Percentiles rank a stretch among this genome's conserved stretches.
Conservation (phyloP, 441 rosid species). For the Sinapis alba region DNA sequence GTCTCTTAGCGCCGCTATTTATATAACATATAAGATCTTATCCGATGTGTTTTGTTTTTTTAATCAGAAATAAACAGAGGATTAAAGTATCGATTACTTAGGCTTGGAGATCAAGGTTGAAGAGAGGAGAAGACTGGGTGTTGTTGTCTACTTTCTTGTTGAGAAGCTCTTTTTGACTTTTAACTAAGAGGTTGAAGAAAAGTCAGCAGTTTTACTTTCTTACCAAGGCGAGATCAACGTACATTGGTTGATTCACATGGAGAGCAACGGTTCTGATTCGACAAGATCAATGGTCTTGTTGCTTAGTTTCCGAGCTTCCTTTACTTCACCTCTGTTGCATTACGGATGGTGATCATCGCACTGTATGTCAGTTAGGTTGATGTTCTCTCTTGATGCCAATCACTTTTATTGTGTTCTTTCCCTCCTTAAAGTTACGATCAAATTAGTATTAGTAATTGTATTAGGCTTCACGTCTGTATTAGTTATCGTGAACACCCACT, state of each 20-base stretch:
- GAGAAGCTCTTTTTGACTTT: constrained; percentile 33
- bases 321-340: neutral
- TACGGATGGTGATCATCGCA: neutral
- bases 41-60: neutral
- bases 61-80: neutral
- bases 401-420: neutral
- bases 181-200: constrained; percentile 4
- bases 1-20: neutral
- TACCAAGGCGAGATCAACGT: constrained; percentile 19
- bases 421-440: neutral
- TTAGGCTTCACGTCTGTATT: neutral
- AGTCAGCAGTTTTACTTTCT: constrained; percentile 25
- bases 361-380: neutral
- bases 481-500: neutral
- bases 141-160: constrained; percentile 17
- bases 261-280: neutral
- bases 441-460: neutral
- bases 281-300: neutral
- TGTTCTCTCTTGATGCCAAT: neutral
- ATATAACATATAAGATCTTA: no score
- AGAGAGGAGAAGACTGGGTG: constrained; percentile 7
- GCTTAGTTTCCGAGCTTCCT: neutral
- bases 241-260: constrained; percentile 8
- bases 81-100: constrained; percentile 8
- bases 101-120: constrained; percentile 36